phyloP scores from a whole-genome alignment of 2,329 filamentous ascomycete genomes.

The Claviceps sp. region DNA sequence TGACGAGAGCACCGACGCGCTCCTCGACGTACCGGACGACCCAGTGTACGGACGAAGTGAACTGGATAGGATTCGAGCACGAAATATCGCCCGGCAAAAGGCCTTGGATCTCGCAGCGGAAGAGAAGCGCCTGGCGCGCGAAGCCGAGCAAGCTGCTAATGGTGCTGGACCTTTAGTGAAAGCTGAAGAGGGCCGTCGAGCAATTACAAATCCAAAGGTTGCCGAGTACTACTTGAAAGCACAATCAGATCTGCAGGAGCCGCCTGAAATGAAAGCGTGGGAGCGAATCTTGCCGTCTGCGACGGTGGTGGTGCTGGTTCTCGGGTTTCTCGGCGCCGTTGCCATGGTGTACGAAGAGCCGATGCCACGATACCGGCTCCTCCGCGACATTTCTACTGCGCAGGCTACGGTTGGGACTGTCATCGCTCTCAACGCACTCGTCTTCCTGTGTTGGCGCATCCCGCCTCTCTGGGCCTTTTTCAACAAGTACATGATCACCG shows the following conservation, averaged over 20 bases:
- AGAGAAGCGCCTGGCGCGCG: conserved; percentile 25
- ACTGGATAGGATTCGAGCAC: conserved; percentile 43
- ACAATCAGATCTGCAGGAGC: conserved; percentile 35
- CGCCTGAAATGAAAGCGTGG: conserved; percentile 36
- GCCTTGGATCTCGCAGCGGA: conserved; percentile 31
- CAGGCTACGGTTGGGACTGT: conserved; percentile 51
- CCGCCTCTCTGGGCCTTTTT: conserved; percentile 52
- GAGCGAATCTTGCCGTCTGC: conserved; percentile 42
- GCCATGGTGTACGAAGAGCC: conserved; percentile 41
- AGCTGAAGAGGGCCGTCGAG: conserved; percentile 21
- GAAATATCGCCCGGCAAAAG: conserved; percentile 35
- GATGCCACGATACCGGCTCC: conserved; percentile 36
- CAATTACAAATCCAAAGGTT: conserved; percentile 25
- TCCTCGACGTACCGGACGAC: conserved; percentile 19
- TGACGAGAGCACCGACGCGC: conserved; percentile 8
- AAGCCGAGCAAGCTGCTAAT: conserved; percentile 25
- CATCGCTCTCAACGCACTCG: conserved; percentile 42
- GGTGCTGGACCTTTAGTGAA: conserved; percentile 28
- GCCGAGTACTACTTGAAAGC: conserved; percentile 30
- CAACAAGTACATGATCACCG: conserved; percentile 55
- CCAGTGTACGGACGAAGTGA: conserved; percentile 45
- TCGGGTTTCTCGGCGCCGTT: conserved; percentile 29
- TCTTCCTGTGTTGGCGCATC: conserved; percentile 47
- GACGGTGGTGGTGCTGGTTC: conserved; percentile 31
- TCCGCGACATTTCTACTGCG: conserved; percentile 47